Base-by-base conservation (phyloP, 345 rosid genomes). In the Clausena lansium region DNA sequence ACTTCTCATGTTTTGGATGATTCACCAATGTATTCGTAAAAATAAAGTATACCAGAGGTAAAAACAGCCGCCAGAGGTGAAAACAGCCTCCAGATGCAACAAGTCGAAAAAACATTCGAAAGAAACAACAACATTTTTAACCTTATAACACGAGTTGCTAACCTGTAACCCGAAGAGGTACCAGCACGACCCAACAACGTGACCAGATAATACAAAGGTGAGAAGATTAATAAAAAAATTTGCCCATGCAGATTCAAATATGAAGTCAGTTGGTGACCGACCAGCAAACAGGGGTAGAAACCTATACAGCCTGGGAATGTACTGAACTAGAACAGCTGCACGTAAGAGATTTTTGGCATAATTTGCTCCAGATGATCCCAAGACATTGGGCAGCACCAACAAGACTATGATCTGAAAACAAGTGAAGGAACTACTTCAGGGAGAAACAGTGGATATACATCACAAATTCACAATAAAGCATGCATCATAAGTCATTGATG, bases 91-190 rank as follows among this genome's bases (percentile, higher is more conserved):
- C 22, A 71, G 3, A 64, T 33, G 47, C 11, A 39, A 33, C 15
- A 66, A 64, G 9, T 52, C 11, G 6, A 30, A 79, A 36, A 36
- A 55, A 19, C 11, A 35, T 58, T 20, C 9, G 69, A 17, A 62
- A 39, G 73, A 45, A 32, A 39, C 75, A 45, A 61, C 5, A 60
- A 77, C 63, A 62, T 27, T 28, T 38, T 38, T 41, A 58, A 68
- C 10, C 35, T 59, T 39, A 77, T 41, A 45, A 73, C 33, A 75
- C 13, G 14, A 45, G 68, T 32, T 35, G 52, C 83, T 39, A 74
- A 91, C 99, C 97, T 91, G 97, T 47, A 95, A 83, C 36, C 97
- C 97, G 24, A 93, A 77, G 81, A 95, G 93, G 81, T 95, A 95
- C 99, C 98, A 93, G 83, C 87, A 79, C 14, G 97, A 89, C 38